phyloP scores from a whole-genome alignment of 768 basidiomycete species.

The Naganishia vaughanmartiniae region DNA sequence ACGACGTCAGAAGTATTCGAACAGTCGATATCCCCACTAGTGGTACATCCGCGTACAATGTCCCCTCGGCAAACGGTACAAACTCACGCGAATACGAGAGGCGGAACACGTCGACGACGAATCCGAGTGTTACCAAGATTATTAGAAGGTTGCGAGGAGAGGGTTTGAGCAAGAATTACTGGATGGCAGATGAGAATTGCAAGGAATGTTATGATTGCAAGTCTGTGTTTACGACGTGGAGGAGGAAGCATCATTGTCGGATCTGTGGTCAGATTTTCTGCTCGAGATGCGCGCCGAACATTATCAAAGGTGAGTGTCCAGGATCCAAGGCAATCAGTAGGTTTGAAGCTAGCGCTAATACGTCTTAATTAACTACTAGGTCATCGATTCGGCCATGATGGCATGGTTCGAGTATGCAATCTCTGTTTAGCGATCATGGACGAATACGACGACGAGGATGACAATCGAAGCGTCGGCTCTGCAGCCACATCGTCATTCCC shows the following conservation, averaged over 20 bases:
- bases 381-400: slow-evolving; percentile 84
- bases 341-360: neutral
- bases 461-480: slow-evolving; percentile 75
- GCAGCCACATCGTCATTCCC: slow-evolving; percentile 65
- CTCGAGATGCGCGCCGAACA: slow-evolving; percentile 91
- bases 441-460: slow-evolving; percentile 84
- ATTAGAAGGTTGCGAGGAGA: slow-evolving; percentile 87
- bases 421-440: slow-evolving; percentile 88
- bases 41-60: neutral
- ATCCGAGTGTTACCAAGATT: slow-evolving; percentile 83
- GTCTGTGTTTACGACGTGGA: slow-evolving; percentile 84
- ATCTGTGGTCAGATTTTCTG: slow-evolving; percentile 99
- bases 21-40: slow-evolving; percentile 54
- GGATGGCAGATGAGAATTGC: slow-evolving; percentile 97
- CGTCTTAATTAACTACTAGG: slow-evolving; percentile 53
- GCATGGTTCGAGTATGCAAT: slow-evolving; percentile 94
- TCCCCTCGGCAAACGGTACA: slow-evolving; percentile 52
- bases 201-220: slow-evolving; percentile 96
- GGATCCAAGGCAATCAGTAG: neutral
- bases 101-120: slow-evolving; percentile 66
- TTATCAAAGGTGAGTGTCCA: slow-evolving; percentile 63
- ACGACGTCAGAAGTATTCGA: slow-evolving; percentile 68
- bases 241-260: slow-evolving; percentile 94
- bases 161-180: slow-evolving; percentile 89
- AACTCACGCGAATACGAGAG: slow-evolving; percentile 56